Base-by-base conservation (phyloP, 2,329 filamentous ascomycete genomes). In the Aspergillus floridensis region DNA sequence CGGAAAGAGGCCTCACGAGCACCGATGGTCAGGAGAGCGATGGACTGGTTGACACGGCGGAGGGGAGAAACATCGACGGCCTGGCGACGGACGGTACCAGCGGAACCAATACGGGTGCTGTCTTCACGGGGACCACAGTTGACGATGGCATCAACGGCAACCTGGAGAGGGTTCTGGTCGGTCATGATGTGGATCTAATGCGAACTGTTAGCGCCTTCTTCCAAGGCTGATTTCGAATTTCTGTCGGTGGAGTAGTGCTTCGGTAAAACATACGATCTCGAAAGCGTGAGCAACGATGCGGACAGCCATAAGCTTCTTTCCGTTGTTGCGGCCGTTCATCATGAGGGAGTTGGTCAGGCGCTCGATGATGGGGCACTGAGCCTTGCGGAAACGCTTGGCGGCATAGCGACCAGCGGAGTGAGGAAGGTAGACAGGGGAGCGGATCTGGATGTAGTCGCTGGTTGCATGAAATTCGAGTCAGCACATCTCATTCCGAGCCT, bases 261-360 rank as follows among this genome's bases (percentile, higher is more conserved):
- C n/a, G 53, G 53, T 55, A 29, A 7, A 29, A 90, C 91, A 81
- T 89, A 97, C 93, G 81, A 99, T 99, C 87, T 99, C 96, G 84
- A 99, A 99, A 76, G 93, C 83, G 87, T 99, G 95, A 73, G 93
- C 93, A 76, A 99, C 93, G 74, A 99, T 99, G 84, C 95, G 92
- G 81, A 98, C 93, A 79, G 95, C 96, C 93, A 96, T 97, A 79
- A 98, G 89, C 92, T 99, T 99, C 91, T 99, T 99, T 84, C 95
- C 95, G 91, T 97, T 99, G 91, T 99, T 99, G 84, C 95, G 95
- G 83, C 95, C 95, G 89, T 99, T 96, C 93, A 98, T 98, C 96
- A 99, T 99, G 81, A 99, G 89, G 63, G 95, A 98, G 91, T 99
- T 99, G 87, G 95, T 99, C 75, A 99, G 89, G 81, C 95, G 93